These are phyloP conservation scores for Saccharomycopsis olivae DNA, from an alignment of 805 yeast genomes.

Conservation along the genomic window DNA sequence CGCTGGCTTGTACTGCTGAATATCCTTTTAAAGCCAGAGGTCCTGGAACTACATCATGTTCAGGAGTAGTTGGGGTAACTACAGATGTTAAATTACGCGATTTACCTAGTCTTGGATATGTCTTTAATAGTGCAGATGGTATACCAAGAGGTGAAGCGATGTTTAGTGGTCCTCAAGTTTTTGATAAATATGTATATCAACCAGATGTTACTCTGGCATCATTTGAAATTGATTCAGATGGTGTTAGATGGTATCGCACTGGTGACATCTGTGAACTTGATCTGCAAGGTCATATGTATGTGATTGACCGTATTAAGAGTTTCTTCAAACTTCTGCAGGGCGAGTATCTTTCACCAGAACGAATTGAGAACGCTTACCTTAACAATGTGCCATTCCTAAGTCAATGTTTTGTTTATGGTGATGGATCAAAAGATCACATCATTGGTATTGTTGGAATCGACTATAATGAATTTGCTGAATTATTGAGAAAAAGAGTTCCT, in stretches of 20 bases:
- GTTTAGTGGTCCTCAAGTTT: constrained; percentile 55
- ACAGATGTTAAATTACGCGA: constrained; percentile 52
- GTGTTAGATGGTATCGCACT: constrained; percentile 37
- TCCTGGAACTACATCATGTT: constrained; percentile 38
- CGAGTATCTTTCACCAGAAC: constrained; percentile 37
- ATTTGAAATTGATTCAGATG: constrained; percentile 31
- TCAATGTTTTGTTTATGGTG: constrained; percentile 6
- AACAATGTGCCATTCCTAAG: constrained; percentile 21
- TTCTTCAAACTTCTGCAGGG: constrained; percentile 28
- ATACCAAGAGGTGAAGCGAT: constrained; percentile 55
- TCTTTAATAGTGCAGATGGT: constrained; percentile 28
- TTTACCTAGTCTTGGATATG: constrained; percentile 52
- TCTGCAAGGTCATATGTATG: constrained; percentile 32
- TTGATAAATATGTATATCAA: constrained; percentile 46
- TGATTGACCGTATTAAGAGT: constrained; percentile 47
- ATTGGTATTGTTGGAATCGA: constrained; percentile 22
- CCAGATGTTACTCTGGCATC: constrained; percentile 33
- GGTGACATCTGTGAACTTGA: constrained; percentile 45
- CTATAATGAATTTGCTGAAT: not conserved
- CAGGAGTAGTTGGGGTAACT: constrained; percentile 40
- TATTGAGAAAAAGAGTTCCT: constrained; percentile 41
- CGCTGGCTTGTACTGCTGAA: constrained; percentile 51
- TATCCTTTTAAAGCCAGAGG: constrained; percentile 53
- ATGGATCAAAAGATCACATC: not conserved
- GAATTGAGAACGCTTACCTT: constrained; percentile 33